Evolutionary conservation across 306 rosid species (phyloP).

Genomic region (Dicorynia guianensis): DNA sequence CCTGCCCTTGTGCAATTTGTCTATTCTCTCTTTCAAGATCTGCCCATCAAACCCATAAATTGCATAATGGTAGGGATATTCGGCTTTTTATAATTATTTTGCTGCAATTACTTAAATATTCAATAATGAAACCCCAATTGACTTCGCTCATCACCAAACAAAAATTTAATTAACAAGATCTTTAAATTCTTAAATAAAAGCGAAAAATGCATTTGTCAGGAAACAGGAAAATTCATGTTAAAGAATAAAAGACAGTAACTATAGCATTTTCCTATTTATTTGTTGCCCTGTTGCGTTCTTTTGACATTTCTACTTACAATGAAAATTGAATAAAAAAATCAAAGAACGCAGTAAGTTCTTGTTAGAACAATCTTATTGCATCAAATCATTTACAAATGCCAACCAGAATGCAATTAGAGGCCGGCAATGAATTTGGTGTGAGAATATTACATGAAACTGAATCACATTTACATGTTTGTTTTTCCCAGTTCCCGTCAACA

Average conservation of each 20-base stretch:
- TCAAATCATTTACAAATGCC: slow-evolving; percentile 80
- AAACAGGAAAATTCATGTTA: not conserved
- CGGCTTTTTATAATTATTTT: too few relatives aligned
- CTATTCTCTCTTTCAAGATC: too few relatives aligned
- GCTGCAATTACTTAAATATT: too few relatives aligned
- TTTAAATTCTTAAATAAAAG: too few relatives aligned
- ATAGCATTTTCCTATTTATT: slow-evolving; percentile 9
- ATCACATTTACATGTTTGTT: slow-evolving; percentile 73
- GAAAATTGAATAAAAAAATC: slow-evolving; percentile 43
- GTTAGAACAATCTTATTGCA: slow-evolving; percentile 65
- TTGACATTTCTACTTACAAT: slow-evolving; percentile 35
- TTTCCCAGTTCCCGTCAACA: slow-evolving; percentile 55
- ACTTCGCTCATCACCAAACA: not conserved
- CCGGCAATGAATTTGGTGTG: slow-evolving; percentile 65
- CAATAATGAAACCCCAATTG: not conserved
- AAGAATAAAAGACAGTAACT: slow-evolving; percentile 21
- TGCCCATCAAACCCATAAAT: too few relatives aligned
- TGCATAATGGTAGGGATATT: too few relatives aligned
- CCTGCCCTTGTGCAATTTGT: too few relatives aligned
- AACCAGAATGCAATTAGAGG: slow-evolving; percentile 49
- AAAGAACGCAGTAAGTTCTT: slow-evolving; percentile 39
- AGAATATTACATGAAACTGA: slow-evolving; percentile 69
- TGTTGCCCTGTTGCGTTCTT: slow-evolving; percentile 30
- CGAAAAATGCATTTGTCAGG: not conserved
- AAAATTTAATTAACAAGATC: not conserved